Base-by-base conservation (phyloP, 176 grass and related monocot species). In the Rhipidocladum racemiflorum region DNA sequence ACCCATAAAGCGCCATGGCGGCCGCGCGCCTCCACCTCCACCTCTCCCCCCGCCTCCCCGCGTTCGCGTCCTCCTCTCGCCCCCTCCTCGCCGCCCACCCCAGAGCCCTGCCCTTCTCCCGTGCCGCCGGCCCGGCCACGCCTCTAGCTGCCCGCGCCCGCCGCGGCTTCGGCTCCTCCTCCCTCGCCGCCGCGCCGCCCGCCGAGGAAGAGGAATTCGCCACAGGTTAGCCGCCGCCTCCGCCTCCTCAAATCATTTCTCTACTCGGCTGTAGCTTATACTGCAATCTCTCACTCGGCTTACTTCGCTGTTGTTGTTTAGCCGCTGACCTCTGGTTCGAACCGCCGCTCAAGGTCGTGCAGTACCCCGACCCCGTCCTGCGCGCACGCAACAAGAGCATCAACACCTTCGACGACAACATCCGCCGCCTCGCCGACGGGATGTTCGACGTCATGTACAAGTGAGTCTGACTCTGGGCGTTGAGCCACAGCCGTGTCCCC, bases 391-490 rank as follows among this genome's bases (percentile, higher is more conserved):
- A 99, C 72, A 99, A 99, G 81, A 89, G 87, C 62, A 90, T 99
- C 72, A 95, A 88, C 72, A 83, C 85, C 6, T 99, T 95, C 69
- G 89, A 95, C 53, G 83, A 70, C 20, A 95, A 88, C 75, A 85
- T 99, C 48, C 92, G 81, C 49, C 70, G 75, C 55, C 89, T 99
- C 15, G 89, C 88, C 0, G 61, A 91, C 34, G 91, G 90, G 87
- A 99, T 99, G 96, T 95, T 99, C 76, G 87, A 95, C 70, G 68
- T 99, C 54, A 99, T 99, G 96, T 99, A 99, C 92, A 99, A 91
- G 96, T 99, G 75, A 90, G 96, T 79, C 34, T 99, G 75, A 90
- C 92, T 79, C 34, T 55, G 17, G 2, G 40, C 7, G 34, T 57
- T 34, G 49, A 44, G 14, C 55, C 10, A 43, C 14, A 50, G 29